These are phyloP conservation scores for Yarrowia sp. DNA, from an alignment of 805 yeast species.

Conservation along the genomic window DNA sequence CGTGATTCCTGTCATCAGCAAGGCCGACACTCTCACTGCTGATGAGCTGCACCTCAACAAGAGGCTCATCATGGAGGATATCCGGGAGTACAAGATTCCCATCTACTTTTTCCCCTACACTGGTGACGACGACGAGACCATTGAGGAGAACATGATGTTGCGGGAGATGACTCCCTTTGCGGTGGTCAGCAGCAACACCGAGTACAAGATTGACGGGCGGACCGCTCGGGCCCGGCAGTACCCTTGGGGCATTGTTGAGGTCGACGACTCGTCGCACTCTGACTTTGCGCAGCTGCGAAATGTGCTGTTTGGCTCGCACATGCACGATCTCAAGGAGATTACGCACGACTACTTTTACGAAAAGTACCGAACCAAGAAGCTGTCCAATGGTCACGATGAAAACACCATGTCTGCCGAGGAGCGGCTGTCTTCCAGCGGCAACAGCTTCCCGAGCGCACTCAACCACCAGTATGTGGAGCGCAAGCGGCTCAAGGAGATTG, in stretches of 20 bases:
- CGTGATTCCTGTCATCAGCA: slow-evolving; percentile 80
- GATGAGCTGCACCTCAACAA: slow-evolving; percentile 75
- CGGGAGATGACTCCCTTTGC: slow-evolving; percentile 59
- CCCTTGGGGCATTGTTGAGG: slow-evolving; percentile 64
- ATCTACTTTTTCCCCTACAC: slow-evolving; percentile 65
- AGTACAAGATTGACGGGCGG: slow-evolving; percentile 41
- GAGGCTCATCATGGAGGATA: slow-evolving; percentile 69
- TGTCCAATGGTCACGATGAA: slow-evolving; percentile 41
- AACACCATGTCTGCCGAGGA: neutral
- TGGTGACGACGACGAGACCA: slow-evolving; percentile 36
- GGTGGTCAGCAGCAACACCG: slow-evolving; percentile 49
- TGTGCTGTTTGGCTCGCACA: slow-evolving; percentile 75
- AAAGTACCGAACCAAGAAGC: slow-evolving; percentile 59
- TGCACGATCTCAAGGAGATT: slow-evolving; percentile 54
- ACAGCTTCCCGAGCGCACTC: slow-evolving; percentile 27
- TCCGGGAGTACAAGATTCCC: slow-evolving; percentile 65
- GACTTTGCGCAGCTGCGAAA: slow-evolving; percentile 50
- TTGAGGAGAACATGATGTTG: slow-evolving; percentile 41
- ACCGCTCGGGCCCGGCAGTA: slow-evolving; percentile 51
- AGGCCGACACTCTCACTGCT: slow-evolving; percentile 79
- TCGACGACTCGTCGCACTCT: slow-evolving; percentile 41
- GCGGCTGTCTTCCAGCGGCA: slow-evolving; percentile 28
- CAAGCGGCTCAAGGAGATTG: slow-evolving; percentile 34
- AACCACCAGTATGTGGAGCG: slow-evolving; percentile 29
- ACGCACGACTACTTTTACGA: slow-evolving; percentile 64